Base-by-base conservation (phyloP, 768 basidiomycete species). In the Trametes maxima region DNA sequence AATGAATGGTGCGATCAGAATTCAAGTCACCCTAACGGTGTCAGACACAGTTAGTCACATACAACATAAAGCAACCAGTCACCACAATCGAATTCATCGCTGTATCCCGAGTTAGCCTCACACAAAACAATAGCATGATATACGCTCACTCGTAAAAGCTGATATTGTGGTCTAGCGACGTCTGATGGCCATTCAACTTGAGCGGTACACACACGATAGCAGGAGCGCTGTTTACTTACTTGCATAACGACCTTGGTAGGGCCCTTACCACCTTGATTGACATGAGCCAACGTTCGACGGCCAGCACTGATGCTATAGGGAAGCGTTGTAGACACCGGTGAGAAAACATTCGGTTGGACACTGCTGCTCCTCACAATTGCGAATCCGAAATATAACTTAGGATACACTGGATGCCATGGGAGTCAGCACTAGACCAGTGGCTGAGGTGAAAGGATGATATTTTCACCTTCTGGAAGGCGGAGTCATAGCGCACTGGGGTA, bases 11-110 rank as follows among this genome's bases (percentile, higher is more conserved):
- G 52, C 62, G 3, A 25, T 51, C 19, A 8, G 19, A 12, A 5
- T 2, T 37, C 36, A 13, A 22, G 24, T 16, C 33, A 25, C 13
- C 3, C 1, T 24, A 24, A 6, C n/a, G n/a, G n/a, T n/a, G n/a
- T n/a, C n/a, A n/a, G n/a, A n/a, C 3, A 36, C 25, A 22, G 5
- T 2, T 3, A 56, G 43, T 10, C 24, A 73, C 86, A 61, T 65
- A 90, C 91, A 54, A 87, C 86, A 66, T 92, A 89, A 55, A 94
- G 80, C 35, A 94, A 65, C 85, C 92, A 94, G 60, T 93, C 88
- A 25, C 86, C 87, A 68, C 88, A 90, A 69, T 90, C 79, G 67
- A 94, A 90, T 48, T 81, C 74, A 67, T 93, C 80, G 65, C 90
- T 92, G 65, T 28, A 65, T 35, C 48, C 28, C 17, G 44, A 4